Evolutionary conservation across 108 stramenopile genomes (phyloP), one percentile per base, ranked within the genome.

Genomic region (Schizochytrium sp.): DNA sequence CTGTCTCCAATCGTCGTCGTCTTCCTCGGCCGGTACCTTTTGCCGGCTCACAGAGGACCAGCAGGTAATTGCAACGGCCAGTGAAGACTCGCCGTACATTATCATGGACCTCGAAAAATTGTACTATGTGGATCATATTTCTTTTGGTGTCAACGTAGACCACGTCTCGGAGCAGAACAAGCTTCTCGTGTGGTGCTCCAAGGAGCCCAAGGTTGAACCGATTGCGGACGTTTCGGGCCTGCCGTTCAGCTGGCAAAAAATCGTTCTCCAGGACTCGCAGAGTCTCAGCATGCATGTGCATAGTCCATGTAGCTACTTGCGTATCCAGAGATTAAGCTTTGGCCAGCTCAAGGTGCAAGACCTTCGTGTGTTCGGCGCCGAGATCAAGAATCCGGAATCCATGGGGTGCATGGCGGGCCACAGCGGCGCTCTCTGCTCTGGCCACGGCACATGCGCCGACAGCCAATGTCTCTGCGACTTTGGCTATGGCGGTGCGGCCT

Each of bases 1-100:
- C 10, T 83, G 76, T 23, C 45, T 83, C 19, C 48, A 53, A 45
- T 53, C 48, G 0, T 83, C 76, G 3, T 83, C 76, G 18, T 83
- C 76, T 12, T 83, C 76, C 12, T 83, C 76, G 51, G 76, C 45
- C n/a, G 76, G 76, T 6, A 83, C 76, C 12, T 83, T 83, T 83
- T 83, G 76, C 51, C 19, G 76, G 51, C 76, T 83, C n/a, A 83
- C 48, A 8, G 76, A 47, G 25, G 76, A 53, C 48, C 48, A 53
- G 48, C 76, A 83, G 51, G 6, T 23, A 23, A 83, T 83, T 4
- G 6, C 76, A 16, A 83, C 76, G 10, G 76, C 76, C 10, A 53
- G 48, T 12, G 76, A 83, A 45, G 76, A 83, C 48, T 47, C 45
- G n/a, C 76, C 76, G 23, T 83, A 53, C 51, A 83, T 83, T 16